These are phyloP conservation scores for Bombardia bombarda DNA, from an alignment of 495 filamentous ascomycete species.

Conservation along the genomic window DNA sequence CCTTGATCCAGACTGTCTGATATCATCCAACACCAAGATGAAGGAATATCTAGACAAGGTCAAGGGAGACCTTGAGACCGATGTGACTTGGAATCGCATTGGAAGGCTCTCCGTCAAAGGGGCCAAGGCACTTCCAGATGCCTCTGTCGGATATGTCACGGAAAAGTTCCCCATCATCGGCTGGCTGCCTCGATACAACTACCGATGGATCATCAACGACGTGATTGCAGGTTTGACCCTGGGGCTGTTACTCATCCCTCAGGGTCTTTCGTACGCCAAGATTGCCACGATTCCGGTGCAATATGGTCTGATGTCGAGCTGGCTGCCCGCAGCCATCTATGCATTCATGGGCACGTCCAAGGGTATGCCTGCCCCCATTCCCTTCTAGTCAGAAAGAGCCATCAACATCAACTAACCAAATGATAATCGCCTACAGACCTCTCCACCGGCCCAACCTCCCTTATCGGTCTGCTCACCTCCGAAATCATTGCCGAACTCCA, in stretches of 20 bases:
- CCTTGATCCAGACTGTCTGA: too few relatives aligned
- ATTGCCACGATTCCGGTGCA: conserved; percentile 45
- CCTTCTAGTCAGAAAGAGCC: too few relatives aligned
- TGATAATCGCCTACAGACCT: conserved; percentile 24
- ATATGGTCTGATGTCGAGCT: conserved; percentile 45
- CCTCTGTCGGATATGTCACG: conserved; percentile 33
- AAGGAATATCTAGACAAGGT: conserved; percentile 9
- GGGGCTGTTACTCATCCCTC: conserved; percentile 44
- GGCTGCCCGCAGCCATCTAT: conserved; percentile 42
- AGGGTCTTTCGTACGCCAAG: conserved; percentile 44
- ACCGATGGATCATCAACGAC: conserved; percentile 41
- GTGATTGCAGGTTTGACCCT: conserved; percentile 43
- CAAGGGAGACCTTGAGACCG: conserved; percentile 24
- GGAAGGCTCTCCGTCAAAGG: conserved; percentile 19
- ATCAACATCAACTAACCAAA: background rate
- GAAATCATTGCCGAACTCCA: conserved; percentile 36
- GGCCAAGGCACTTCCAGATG: conserved; percentile 27
- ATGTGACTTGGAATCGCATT: conserved; percentile 30
- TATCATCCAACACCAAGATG: too few relatives aligned
- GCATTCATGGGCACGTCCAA: conserved; percentile 50
- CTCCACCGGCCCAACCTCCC: conserved; percentile 43
- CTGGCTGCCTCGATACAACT: conserved; percentile 42
- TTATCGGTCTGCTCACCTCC: conserved; percentile 42
- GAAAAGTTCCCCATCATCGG: conserved; percentile 47
- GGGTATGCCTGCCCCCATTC: conserved; percentile 34